Conservation (phyloP, 2,329 filamentous ascomycete species). For the Fusarium humuli region DNA sequence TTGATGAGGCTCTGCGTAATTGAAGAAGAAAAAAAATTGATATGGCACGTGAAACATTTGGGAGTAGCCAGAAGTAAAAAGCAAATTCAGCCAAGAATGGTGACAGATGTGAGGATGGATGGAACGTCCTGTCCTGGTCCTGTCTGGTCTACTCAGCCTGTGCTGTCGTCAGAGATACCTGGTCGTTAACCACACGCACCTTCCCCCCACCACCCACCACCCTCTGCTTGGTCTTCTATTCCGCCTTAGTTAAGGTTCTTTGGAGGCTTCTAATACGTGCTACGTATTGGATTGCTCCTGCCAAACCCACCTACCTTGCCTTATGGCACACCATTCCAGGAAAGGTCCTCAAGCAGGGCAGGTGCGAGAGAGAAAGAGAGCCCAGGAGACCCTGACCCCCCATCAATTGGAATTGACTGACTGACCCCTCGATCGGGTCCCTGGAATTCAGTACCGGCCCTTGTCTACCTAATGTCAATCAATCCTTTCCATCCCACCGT, state of each 20-base stretch:
- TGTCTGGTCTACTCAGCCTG: background rate
- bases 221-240: constrained; percentile 3
- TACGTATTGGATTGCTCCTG: constrained; percentile 22
- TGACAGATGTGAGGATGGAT: constrained; percentile 18
- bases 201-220: constrained; percentile 36
- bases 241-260: constrained; percentile 6
- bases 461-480: constrained; percentile 22
- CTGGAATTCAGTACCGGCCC: constrained; percentile 30
- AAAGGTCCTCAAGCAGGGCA: constrained; percentile 8
- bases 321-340: constrained; percentile 26
- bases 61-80: constrained; percentile 36
- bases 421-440: constrained; percentile 36
- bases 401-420: constrained; percentile 2
- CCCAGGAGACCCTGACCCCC: background rate
- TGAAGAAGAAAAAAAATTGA: constrained; percentile 6
- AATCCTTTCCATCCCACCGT: constrained; percentile 39
- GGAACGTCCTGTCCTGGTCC: background rate
- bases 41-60: constrained; percentile 31
- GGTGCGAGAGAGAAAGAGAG: constrained; percentile 15
- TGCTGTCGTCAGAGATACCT: constrained; percentile 38
- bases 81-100: constrained; percentile 39
- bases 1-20: constrained; percentile 35
- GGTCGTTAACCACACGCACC: constrained; percentile 33
- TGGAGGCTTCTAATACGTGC: constrained; percentile 25
- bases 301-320: background rate